These are phyloP conservation scores for Canariomyces notabilis DNA, from an alignment of 2,329 filamentous ascomycete genomes.

Conservation along the genomic window DNA sequence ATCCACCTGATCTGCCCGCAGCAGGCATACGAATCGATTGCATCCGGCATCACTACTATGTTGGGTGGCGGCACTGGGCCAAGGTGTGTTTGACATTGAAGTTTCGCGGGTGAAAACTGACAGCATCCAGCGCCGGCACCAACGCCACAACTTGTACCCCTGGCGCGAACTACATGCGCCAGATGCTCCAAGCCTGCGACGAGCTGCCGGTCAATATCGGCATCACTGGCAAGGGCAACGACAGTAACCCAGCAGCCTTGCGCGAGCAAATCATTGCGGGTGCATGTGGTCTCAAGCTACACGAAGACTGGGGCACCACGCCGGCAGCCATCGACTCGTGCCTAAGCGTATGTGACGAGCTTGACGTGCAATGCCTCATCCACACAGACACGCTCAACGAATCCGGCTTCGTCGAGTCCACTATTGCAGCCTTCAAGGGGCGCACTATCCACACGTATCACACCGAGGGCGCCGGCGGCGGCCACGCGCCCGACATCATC, in stretches of 20 bases:
- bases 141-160: slow-evolving; percentile 93
- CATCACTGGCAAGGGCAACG: slow-evolving; percentile 91
- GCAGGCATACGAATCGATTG: slow-evolving; percentile 76
- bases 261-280: slow-evolving; percentile 78
- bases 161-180: slow-evolving; percentile 71
- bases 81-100: slow-evolving; percentile 45
- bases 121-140: slow-evolving; percentile 62
- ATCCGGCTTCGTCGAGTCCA: slow-evolving; percentile 93
- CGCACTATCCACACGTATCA: slow-evolving; percentile 95
- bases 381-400: slow-evolving; percentile 97
- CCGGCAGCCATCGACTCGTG: slow-evolving; percentile 89
- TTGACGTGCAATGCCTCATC: slow-evolving; percentile 89
- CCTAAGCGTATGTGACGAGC: slow-evolving; percentile 77
- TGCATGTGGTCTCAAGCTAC: slow-evolving; percentile 84
- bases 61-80: slow-evolving; percentile 88
- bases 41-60: slow-evolving; percentile 84
- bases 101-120: slow-evolving; percentile 1
- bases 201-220: slow-evolving; percentile 78
- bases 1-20: slow-evolving; percentile 96
- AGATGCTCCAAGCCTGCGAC: slow-evolving; percentile 89
- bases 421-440: slow-evolving; percentile 76
- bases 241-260: slow-evolving; percentile 64
- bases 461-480: slow-evolving; percentile 90
- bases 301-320: slow-evolving; percentile 94
- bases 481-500: slow-evolving; percentile 95